A percentile compares a stretch with the other conserved stretches of the same genome.
These are phyloP conservation scores for Glycyrrhiza uralensis DNA, from an alignment of 306 rosid genomes.

Conservation along the genomic window DNA sequence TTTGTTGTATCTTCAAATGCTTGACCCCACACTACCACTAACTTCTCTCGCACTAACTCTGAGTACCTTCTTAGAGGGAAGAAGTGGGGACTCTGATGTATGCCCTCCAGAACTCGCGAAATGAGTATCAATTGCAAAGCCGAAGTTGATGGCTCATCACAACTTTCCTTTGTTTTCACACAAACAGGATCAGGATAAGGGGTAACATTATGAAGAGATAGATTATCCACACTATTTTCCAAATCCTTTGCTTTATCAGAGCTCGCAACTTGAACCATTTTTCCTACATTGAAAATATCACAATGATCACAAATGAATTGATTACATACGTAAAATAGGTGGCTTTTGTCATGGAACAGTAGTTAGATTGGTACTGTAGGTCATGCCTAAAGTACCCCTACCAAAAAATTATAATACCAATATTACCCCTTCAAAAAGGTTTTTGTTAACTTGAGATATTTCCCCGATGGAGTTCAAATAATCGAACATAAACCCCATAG, in stretches of 20 bases:
- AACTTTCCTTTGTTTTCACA: not conserved
- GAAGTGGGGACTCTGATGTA: conserved; percentile 30
- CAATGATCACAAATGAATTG: no score
- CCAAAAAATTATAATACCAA: no score
- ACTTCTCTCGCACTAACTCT: not conserved
- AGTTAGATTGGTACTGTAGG: no score
- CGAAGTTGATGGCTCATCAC: not conserved
- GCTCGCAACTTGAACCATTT: not conserved
- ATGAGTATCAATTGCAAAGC: conserved; percentile 1
- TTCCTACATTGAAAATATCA: not conserved
- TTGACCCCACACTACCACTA: conserved; percentile 24
- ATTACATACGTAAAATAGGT: no score
- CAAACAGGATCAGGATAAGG: not conserved
- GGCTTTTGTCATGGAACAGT: no score
- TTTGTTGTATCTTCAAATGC: conserved; percentile 13
- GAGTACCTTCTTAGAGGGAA: conserved; percentile 1
- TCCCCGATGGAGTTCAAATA: no score
- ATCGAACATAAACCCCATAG: no score
- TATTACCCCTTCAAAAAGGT: no score
- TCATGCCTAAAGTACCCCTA: no score
- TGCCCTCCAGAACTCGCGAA: conserved; percentile 18
- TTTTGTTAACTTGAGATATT: no score
- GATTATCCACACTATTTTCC: not conserved
- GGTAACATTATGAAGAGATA: not conserved
- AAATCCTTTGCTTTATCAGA: not conserved